Conservation (phyloP, 208 protist genomes). For the Trypanosomatidae sp. region DNA sequence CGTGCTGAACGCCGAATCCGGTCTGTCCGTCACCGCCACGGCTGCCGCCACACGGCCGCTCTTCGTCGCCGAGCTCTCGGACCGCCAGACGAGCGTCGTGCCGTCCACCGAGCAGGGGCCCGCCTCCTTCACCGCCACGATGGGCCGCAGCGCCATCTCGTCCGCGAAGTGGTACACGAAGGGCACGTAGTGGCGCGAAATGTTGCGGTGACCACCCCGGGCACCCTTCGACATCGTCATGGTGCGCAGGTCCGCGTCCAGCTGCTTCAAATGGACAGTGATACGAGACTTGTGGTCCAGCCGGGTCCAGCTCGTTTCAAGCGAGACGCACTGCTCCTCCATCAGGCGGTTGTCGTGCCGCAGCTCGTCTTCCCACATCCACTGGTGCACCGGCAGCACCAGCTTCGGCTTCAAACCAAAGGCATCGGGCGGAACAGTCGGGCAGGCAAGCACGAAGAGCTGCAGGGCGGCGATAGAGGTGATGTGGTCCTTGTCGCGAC, state of each 20-base stretch:
- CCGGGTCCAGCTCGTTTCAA: conserved; percentile 56
- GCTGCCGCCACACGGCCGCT: background rate
- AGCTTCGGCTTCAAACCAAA: conserved; percentile 76
- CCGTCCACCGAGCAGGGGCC: conserved; percentile 34
- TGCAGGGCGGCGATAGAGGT: conserved; percentile 79
- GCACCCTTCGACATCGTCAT: conserved; percentile 69
- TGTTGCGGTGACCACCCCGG: conserved; percentile 46
- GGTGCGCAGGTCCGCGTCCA: conserved; percentile 55
- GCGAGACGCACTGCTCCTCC: conserved; percentile 70
- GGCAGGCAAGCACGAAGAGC: conserved; percentile 76
- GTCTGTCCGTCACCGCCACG: background rate
- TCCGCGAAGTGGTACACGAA: conserved; percentile 88
- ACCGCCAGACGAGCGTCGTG: conserved; percentile 18
- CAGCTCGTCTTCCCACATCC: conserved; percentile 90
- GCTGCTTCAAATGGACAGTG: conserved; percentile 44
- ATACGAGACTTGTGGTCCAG: conserved; percentile 39
- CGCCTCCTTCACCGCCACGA: conserved; percentile 58
- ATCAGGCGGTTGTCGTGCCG: conserved; percentile 63
- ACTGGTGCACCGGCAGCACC: conserved; percentile 84
- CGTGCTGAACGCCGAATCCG: too few relatives aligned
- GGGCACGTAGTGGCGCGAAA: conserved; percentile 67
- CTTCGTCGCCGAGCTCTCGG: background rate
- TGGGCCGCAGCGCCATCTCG: conserved; percentile 48
- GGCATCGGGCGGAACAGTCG: conserved; percentile 60
- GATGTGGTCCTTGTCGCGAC: conserved; percentile 83